Conservation (phyloP, 2,329 filamentous ascomycete genomes). For the Lizonia empirigonia region DNA sequence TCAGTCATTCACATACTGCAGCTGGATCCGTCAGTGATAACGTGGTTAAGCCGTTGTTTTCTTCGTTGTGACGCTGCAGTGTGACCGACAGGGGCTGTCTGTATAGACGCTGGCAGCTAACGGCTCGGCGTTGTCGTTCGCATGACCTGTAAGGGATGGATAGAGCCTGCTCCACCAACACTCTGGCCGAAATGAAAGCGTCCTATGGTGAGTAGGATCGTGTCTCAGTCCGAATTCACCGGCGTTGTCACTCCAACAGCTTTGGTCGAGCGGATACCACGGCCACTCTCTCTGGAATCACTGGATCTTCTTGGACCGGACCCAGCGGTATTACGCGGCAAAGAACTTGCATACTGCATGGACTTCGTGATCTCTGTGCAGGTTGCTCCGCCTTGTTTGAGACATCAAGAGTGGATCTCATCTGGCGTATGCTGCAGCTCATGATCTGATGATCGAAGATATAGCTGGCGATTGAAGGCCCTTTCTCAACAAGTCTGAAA, state of each 20-base stretch:
- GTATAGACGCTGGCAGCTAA: conserved; percentile 4
- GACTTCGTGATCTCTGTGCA: not conserved
- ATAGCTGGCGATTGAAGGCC: not conserved
- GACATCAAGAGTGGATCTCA: not conserved
- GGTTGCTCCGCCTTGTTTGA: not conserved
- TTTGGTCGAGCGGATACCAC: conserved; percentile 6
- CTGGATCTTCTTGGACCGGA: conserved; percentile 1
- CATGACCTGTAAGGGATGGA: not conserved
- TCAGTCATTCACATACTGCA: conserved; percentile 1
- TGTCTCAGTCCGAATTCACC: conserved; percentile 2
- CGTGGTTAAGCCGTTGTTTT: not conserved
- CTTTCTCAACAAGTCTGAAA: not conserved
- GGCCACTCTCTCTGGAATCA: conserved; percentile 6
- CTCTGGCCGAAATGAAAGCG: conserved; percentile 2
- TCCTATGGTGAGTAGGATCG: conserved; percentile 5
- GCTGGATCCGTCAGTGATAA: not conserved
- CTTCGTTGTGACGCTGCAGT: conserved; percentile 8
- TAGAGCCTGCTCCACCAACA: conserved; percentile 1
- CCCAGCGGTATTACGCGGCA: not conserved
- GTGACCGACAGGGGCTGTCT: not conserved
- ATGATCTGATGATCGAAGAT: not conserved
- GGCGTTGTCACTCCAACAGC: conserved; percentile 1
- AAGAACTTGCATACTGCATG: not conserved
- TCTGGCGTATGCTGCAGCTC: not conserved
- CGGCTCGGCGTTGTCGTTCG: not conserved